A percentile compares a stretch with the other conserved stretches of the same genome.
These are phyloP conservation scores for Alnus rubra DNA, from an alignment of 306 rosid species.

Conservation along the genomic window DNA sequence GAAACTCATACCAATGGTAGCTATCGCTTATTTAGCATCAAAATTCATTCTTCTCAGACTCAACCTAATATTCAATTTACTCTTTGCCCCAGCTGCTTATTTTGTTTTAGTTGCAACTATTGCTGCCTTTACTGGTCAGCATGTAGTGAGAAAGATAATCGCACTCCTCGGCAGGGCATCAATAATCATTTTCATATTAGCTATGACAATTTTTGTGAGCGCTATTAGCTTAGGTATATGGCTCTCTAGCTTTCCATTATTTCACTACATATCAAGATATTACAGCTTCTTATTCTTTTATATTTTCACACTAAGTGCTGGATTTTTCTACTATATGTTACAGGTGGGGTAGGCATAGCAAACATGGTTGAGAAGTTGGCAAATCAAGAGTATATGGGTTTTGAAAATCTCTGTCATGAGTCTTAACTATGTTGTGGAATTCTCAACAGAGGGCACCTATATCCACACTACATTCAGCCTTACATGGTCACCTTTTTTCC, in stretches of 20 bases:
- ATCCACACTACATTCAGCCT: slow-evolving; percentile 20
- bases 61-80: slow-evolving; percentile 6
- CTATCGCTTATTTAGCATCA: slow-evolving; percentile 1
- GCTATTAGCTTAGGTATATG: slow-evolving; percentile 79
- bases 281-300: not conserved
- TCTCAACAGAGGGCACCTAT: slow-evolving; percentile 11
- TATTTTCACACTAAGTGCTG: not conserved
- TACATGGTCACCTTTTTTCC: slow-evolving; percentile 21
- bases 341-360: slow-evolving; percentile 79
- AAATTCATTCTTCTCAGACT: not conserved
- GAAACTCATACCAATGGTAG: not conserved
- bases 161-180: slow-evolving; percentile 73
- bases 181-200: slow-evolving; percentile 73
- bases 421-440: slow-evolving; percentile 26
- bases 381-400: slow-evolving; percentile 72
- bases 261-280: not conserved
- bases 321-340: slow-evolving; percentile 14
- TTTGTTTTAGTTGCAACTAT: slow-evolving; percentile 61
- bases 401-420: slow-evolving; percentile 55
- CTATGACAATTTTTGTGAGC: slow-evolving; percentile 69
- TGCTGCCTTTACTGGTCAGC: slow-evolving; percentile 77
- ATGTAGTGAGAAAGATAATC: slow-evolving; percentile 67
- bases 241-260: slow-evolving; percentile 2
- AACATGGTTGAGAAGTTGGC: slow-evolving; percentile 73
- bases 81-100: slow-evolving; percentile 57